A percentile compares a stretch with the other conserved stretches of the same genome.
These are phyloP conservation scores for Hypoxylon sp. DNA, from an alignment of 2,329 filamentous ascomycete species.

Conservation along the genomic window DNA sequence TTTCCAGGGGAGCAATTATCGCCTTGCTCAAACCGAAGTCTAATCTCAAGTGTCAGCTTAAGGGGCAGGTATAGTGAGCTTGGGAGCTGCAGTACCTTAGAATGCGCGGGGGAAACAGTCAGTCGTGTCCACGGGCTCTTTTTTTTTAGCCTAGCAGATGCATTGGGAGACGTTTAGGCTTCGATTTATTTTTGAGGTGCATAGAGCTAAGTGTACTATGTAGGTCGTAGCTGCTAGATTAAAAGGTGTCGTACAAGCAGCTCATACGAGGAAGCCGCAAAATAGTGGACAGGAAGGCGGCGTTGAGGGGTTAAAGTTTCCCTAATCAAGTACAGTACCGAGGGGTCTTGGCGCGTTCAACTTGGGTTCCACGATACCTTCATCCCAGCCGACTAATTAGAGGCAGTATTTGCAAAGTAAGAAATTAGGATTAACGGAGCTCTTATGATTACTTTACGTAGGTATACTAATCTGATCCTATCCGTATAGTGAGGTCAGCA, in stretches of 20 bases:
- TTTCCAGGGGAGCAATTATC: conserved; percentile 14
- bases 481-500: not conserved
- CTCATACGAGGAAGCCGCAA: conserved; percentile 5
- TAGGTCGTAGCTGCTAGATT: conserved; percentile 2
- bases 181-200: conserved; percentile 21
- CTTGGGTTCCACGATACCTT: not conserved
- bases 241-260: conserved; percentile 14
- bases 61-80: conserved; percentile 20
- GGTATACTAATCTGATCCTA: not conserved
- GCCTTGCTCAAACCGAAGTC: conserved; percentile 23
- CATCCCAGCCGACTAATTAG: not conserved
- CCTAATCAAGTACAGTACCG: conserved; percentile 8
- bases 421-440: not conserved
- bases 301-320: conserved; percentile 41
- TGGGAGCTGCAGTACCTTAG: conserved; percentile 11
- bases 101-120: conserved; percentile 37
- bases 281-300: conserved; percentile 21
- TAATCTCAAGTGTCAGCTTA: conserved; percentile 28
- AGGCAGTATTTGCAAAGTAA: not conserved
- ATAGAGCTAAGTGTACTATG: conserved; percentile 12
- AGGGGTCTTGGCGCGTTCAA: not conserved
- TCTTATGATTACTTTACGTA: too few relatives aligned
- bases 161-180: conserved; percentile 15
- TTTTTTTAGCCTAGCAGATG: conserved; percentile 25
- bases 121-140: conserved; percentile 17